phyloP scores from a whole-genome alignment of 257 asterid species.

The Solanum appendiculatum region DNA sequence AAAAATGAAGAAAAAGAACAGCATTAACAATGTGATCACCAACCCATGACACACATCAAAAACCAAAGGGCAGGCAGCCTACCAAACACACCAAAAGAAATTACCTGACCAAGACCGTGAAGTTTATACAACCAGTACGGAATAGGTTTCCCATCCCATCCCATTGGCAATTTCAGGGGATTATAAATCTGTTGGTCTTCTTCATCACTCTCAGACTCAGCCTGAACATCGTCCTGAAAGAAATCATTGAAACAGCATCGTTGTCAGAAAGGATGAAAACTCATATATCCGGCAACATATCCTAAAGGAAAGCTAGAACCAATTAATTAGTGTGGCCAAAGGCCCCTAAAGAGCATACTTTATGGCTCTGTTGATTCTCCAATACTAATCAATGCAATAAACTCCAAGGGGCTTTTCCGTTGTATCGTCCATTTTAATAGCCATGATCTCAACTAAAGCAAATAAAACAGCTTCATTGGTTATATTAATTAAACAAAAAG shows the following conservation, averaged over 20 bases:
- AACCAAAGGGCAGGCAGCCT: background rate
- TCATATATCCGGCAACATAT: background rate
- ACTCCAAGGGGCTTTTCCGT: background rate
- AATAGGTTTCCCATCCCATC: constrained; percentile 98
- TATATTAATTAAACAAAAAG: background rate
- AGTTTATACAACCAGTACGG: constrained; percentile 99
- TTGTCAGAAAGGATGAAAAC: background rate
- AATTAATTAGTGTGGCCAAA: background rate
- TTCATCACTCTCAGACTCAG: constrained; percentile 94
- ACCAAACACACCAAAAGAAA: background rate
- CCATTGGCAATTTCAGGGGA: constrained; percentile 97
- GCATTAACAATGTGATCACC: background rate
- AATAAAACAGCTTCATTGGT: background rate
- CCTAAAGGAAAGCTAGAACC: background rate
- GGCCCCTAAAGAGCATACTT: background rate
- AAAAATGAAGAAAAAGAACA: background rate
- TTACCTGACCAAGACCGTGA: constrained; percentile 99
- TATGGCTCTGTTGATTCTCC: background rate
- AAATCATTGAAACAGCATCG: background rate
- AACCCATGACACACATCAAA: background rate
- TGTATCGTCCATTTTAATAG: background rate
- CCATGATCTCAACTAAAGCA: background rate
- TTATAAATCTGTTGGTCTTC: constrained; percentile 97
- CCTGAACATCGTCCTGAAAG: constrained; percentile 77
- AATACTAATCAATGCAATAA: background rate